Base-by-base conservation (phyloP, 805 yeast species). In the Lipomyces yamadae region DNA sequence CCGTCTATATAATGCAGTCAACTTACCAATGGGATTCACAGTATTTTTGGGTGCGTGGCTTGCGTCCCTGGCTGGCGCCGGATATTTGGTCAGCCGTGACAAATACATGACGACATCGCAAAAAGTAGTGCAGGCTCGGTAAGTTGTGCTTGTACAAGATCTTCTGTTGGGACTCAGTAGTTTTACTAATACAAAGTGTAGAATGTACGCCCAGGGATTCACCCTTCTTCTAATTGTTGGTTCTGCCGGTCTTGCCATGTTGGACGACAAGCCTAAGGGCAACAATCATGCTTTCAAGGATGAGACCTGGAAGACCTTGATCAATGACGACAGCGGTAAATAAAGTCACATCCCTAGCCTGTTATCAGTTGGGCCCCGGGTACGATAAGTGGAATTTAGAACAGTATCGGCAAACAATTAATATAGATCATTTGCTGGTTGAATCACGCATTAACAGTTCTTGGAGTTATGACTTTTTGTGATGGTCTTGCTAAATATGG, bases 141-240 rank as follows among this genome's bases (percentile, higher is more conserved):
- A n/a, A 13, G 35, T 11, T 58, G 32, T n/a, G 24, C 24, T 24
- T 24, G 24, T 33, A n/a, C 39, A 10, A 4, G n/a, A 3, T 37
- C 39, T 5, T 7, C 18, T 24, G 5, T 15, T 24, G 24, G 48
- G 3, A 24, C 48, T n/a, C 18, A 8, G 18, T 15, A 42, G 24
- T n/a, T 15, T 7, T 15, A 42, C 48, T 42, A 42, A 42, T 42
- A 2, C 24, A 24, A 24, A n/a, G 1, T 52, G n/a, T 32, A 56
- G 96, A 84, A 91, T 91, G 90, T 91, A 91, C 76, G 96, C 96
- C 6, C 96, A 91, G 78, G 91, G 89, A 71, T 79, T 90, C 66
- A 89, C 96, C 0, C 92, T 91, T 62, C 83, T 85, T 11, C 80
- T 91, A 68, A 80, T 91, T 71, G 78, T 91, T 63, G 92, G 88